Evolutionary conservation across 176 grass and related monocot species (phyloP).

Genomic region (Saccharum officinarum): DNA sequence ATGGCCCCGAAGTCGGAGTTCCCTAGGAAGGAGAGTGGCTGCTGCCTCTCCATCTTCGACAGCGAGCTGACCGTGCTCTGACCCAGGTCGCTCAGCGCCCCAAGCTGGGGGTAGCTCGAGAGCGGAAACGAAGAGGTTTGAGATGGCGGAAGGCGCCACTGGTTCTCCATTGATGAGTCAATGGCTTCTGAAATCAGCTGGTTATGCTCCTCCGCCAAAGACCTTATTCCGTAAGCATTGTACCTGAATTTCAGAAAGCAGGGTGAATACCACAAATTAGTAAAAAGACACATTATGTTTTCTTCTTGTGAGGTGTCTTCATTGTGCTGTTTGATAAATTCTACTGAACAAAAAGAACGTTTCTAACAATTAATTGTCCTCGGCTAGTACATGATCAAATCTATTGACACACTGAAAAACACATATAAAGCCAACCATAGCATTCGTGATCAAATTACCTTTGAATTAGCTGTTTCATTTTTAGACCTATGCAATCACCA

Average conservation of each 20-base stretch:
- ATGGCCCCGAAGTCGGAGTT: constrained; percentile 27
- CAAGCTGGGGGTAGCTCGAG: constrained; percentile 43
- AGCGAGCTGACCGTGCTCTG: constrained; percentile 32
- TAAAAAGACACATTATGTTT: background rate
- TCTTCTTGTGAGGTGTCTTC: background rate
- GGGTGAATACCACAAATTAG: background rate
- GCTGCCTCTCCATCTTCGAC: constrained; percentile 48
- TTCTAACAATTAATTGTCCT: background rate
- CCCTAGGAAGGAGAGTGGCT: constrained; percentile 41
- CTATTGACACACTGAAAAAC: background rate
- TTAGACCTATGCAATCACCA: background rate
- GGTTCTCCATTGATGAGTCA: constrained; percentile 43
- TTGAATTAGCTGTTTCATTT: background rate
- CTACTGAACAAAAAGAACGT: background rate
- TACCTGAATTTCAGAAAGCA: constrained; percentile 34
- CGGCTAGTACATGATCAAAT: background rate
- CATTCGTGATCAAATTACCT: background rate
- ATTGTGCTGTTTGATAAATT: background rate
- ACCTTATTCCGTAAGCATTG: constrained; percentile 47
- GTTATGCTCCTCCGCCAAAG: constrained; percentile 57
- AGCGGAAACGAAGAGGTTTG: constrained; percentile 39
- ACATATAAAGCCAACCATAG: background rate
- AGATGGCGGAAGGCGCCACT: constrained; percentile 45
- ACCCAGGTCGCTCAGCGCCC: constrained; percentile 32
- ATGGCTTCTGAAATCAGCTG: constrained; percentile 61